These are phyloP conservation scores for Colletotrichum sp. DNA, from an alignment of 2,329 filamentous ascomycete genomes.

Conservation along the genomic window DNA sequence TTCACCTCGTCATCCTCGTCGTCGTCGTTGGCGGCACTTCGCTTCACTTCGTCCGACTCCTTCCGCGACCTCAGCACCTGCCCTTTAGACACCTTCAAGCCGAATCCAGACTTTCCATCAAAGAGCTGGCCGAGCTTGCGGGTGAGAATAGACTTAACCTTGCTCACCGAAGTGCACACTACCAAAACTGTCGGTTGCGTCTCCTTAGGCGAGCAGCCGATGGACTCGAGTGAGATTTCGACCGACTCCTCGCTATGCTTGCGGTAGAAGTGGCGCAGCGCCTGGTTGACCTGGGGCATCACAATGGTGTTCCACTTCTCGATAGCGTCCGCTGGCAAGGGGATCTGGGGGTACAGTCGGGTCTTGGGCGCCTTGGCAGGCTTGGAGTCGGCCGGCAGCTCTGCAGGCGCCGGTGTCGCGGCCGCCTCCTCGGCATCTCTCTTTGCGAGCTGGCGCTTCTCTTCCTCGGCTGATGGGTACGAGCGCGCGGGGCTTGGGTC, in stretches of 20 bases:
- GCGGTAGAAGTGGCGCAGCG: slow-evolving; percentile 73
- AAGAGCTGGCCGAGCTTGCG: slow-evolving; percentile 71
- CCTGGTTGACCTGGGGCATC: slow-evolving; percentile 75
- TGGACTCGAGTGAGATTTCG: slow-evolving; percentile 77
- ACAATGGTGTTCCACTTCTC: slow-evolving; percentile 75
- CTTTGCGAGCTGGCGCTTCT: slow-evolving; percentile 11
- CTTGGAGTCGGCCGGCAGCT: slow-evolving; percentile 3
- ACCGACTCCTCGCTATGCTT: slow-evolving; percentile 74
- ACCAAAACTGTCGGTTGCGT: slow-evolving; percentile 77
- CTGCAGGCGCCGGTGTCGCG: not conserved
- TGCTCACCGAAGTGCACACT: slow-evolving; percentile 76
- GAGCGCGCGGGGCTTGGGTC: slow-evolving; percentile 3
- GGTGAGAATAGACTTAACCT: slow-evolving; percentile 74
- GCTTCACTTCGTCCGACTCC: slow-evolving; percentile 27
- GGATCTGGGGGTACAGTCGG: slow-evolving; percentile 64
- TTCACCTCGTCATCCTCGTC: slow-evolving; percentile 40
- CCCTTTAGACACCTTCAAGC: slow-evolving; percentile 75
- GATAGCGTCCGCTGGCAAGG: slow-evolving; percentile 63
- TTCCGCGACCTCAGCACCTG: slow-evolving; percentile 68
- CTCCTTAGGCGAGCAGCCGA: slow-evolving; percentile 70
- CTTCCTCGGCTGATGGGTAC: slow-evolving; percentile 12
- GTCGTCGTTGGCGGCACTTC: slow-evolving; percentile 44
- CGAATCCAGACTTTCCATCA: slow-evolving; percentile 65
- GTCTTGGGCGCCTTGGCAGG: slow-evolving; percentile 41
- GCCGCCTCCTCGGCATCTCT: not conserved